Conservation (phyloP, 768 basidiomycete species). For the Serendipita indica region DNA sequence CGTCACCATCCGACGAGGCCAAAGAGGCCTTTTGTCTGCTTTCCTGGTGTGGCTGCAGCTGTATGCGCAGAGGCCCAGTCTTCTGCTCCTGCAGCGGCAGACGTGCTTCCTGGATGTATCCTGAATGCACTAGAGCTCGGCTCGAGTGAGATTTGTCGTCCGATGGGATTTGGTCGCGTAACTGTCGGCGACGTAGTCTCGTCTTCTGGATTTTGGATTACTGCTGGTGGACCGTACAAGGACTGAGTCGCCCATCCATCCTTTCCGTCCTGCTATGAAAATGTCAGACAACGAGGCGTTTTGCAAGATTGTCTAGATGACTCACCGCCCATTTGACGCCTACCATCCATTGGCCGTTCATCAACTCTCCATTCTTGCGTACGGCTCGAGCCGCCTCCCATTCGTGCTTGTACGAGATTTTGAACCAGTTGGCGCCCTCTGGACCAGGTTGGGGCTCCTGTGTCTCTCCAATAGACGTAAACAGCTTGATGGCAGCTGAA, state of each 20-base stretch:
- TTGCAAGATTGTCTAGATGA: constrained; percentile 15
- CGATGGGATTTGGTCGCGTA: not conserved
- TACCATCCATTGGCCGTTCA: constrained; percentile 53
- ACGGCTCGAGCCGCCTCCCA: constrained; percentile 68
- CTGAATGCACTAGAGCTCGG: not conserved
- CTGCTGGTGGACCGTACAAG: not conserved
- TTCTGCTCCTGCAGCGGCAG: not conserved
- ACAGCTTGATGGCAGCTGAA: constrained; percentile 27
- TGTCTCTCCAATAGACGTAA: constrained; percentile 38
- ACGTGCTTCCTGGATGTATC: not conserved
- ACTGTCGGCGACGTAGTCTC: not conserved
- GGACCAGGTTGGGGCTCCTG: constrained; percentile 52
- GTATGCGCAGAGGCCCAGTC: constrained; percentile 1
- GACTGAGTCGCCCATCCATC: not conserved
- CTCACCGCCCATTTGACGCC: constrained; percentile 76
- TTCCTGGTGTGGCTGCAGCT: not conserved
- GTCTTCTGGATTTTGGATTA: not conserved
- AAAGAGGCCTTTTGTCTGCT: not conserved
- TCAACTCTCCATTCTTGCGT: constrained; percentile 66
- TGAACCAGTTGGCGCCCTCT: constrained; percentile 69
- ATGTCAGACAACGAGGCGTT: not conserved
- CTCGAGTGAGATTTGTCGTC: not conserved
- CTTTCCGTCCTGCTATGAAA: not conserved
- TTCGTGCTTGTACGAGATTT: constrained; percentile 54
- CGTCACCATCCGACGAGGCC: not conserved